A percentile compares a stretch with the other conserved stretches of the same genome.
These are phyloP conservation scores for Magnolia officinalis DNA, from an alignment of 164 flowering plant species.

Conservation along the genomic window DNA sequence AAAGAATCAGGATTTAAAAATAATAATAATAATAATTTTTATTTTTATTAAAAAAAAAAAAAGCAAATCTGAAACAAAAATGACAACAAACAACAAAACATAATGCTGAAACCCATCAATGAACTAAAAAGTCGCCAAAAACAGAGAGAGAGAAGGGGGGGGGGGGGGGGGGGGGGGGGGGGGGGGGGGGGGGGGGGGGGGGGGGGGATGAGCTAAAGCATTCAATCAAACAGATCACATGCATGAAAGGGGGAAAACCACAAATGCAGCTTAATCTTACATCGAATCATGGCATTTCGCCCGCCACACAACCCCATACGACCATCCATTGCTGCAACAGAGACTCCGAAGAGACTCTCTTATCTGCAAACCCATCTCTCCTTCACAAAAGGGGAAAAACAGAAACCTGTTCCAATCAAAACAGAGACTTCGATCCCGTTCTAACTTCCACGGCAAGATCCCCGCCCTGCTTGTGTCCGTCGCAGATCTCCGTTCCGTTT, in stretches of 20 bases:
- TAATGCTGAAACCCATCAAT: no score
- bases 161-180: neutral
- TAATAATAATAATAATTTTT: no score
- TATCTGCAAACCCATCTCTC: slow-evolving; percentile 26
- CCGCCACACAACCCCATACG: slow-evolving; percentile 74
- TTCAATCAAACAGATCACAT: neutral
- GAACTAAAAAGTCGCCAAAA: neutral
- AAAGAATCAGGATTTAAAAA: no score
- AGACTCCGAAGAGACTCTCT: slow-evolving; percentile 45
- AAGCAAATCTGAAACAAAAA: neutral
- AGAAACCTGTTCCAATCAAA: neutral
- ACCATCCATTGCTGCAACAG: slow-evolving; percentile 66
- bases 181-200: neutral
- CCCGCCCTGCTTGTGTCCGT: slow-evolving; percentile 23
- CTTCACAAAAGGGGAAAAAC: slow-evolving; percentile 4
- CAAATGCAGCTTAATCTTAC: slow-evolving; percentile 33
- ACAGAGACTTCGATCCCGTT: slow-evolving; percentile 4
- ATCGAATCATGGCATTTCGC: slow-evolving; percentile 49
- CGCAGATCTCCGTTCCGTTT: slow-evolving; percentile 19
- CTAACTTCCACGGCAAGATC: slow-evolving; percentile 28
- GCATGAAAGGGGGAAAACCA: neutral
- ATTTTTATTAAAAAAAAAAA: no score
- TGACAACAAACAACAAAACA: neutral
- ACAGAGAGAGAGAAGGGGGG: neutral
- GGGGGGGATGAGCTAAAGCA: neutral